Evolutionary conservation across 116 monocot species (phyloP).

Genomic region (Phalaenopsis hybrid): DNA sequence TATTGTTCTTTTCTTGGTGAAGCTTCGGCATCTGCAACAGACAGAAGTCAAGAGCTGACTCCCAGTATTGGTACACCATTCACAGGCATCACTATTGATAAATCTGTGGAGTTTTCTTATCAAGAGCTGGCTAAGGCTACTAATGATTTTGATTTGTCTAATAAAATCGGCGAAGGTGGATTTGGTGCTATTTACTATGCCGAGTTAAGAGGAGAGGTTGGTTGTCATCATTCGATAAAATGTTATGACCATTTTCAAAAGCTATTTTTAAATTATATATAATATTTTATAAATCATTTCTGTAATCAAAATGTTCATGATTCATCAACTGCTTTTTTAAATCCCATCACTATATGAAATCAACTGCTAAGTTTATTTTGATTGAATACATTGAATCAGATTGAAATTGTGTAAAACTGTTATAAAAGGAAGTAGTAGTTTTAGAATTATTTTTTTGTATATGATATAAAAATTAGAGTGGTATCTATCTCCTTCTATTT

Average conservation of each 20-base stretch:
- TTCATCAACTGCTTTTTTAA: no score
- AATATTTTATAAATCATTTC: no score
- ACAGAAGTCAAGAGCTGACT: not conserved
- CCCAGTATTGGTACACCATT: slow-evolving; percentile 16
- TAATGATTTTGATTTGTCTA: slow-evolving; percentile 45
- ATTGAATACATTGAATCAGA: no score
- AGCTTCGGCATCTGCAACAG: not conserved
- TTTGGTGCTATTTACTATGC: slow-evolving; percentile 82
- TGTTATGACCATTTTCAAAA: not conserved
- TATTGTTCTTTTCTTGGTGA: not conserved
- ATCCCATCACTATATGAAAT: no score
- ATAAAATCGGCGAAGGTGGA: slow-evolving; percentile 82
- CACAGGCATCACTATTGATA: slow-evolving; percentile 38
- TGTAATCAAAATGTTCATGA: no score
- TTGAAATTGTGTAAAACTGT: no score
- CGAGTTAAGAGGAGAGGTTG: slow-evolving; percentile 83
- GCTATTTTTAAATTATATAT: not conserved
- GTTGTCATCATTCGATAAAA: slow-evolving; percentile 5
- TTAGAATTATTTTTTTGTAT: no score
- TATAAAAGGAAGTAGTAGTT: no score
- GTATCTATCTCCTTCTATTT: no score
- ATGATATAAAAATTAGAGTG: no score
- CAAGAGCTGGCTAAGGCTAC: slow-evolving; percentile 71
- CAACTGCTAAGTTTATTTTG: no score
- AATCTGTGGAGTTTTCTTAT: slow-evolving; percentile 65